Evolutionary conservation across 352 stramenopile genomes (phyloP).

Genomic region (Phytophthora citrophthora): DNA sequence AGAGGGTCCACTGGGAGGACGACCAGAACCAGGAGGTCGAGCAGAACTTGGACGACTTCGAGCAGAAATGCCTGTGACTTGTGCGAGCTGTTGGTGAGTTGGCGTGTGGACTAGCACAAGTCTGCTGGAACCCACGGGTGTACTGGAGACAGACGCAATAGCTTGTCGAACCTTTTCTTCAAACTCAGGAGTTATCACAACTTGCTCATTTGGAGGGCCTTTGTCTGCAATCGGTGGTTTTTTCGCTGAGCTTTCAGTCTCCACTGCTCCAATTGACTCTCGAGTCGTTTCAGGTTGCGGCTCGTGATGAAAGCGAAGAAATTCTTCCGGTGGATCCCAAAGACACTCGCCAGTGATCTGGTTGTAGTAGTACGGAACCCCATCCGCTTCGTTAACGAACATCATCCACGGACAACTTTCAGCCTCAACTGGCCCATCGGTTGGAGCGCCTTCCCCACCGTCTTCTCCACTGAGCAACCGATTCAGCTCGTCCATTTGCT

Average conservation of each 20-base stretch:
- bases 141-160: constrained; percentile 52
- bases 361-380: constrained; percentile 79
- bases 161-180: constrained; percentile 61
- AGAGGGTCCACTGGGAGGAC: constrained; percentile 16
- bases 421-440: not conserved
- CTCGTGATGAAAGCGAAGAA: constrained; percentile 49
- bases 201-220: not conserved
- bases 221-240: not conserved
- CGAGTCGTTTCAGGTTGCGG: constrained; percentile 6
- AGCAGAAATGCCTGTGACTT: constrained; percentile 11
- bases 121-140: constrained; percentile 48
- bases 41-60: constrained; percentile 7
- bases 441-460: constrained; percentile 26
- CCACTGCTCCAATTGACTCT: not conserved
- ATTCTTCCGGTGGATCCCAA: constrained; percentile 68
- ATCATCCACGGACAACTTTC: constrained; percentile 59
- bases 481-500: constrained; percentile 71
- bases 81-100: constrained; percentile 31
- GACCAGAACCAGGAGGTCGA: constrained; percentile 1
- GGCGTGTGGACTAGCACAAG: constrained; percentile 51
- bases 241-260: not conserved
- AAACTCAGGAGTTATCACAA: constrained; percentile 50
- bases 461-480: constrained; percentile 54
- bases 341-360: constrained; percentile 61
- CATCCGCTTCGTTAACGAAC: constrained; percentile 71